Evolutionary conservation across 2,329 filamentous ascomycete species (phyloP), one percentile per base, ranked within the genome.

Genomic region (Hirsutella rhossiliensis): DNA sequence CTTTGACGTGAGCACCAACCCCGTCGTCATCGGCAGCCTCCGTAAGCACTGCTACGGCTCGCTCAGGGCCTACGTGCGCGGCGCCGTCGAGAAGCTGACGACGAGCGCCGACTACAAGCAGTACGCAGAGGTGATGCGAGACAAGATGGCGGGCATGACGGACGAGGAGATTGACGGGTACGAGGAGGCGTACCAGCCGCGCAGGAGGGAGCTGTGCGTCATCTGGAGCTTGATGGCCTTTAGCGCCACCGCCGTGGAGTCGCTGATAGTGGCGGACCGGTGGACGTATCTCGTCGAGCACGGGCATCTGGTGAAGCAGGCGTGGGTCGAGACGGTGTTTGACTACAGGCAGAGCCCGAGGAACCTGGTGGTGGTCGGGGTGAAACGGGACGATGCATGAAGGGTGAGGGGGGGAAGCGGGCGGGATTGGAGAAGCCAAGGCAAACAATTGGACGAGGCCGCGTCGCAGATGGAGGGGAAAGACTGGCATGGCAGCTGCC

Each of bases 171-270:
- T 97, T 40, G 68, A 73, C 11, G 62, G 54, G 13, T 98, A 97
- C 59, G 82, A 85, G 55, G 56, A 59, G 11, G 59, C 64, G 37
- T 96, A 83, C 62, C 60, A 61, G 28, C 70, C 72, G 34, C 72
- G 82, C 44, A 87, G 84, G 66, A 84, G 87, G 54, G 84, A 96
- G 57, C 66, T 98, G 34, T 87, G 84, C 56, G 75, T 94, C 8
- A 78, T 94, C 47, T 98, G 92, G 92, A 87, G 79, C 52, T 62
- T 98, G 55, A 98, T 98, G 90, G 89, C 92, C 1, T 96, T 95
- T 56, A 94, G 87, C 60, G 89, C 90, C 3, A 79, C 79, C 18
- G 83, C 95, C 4, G 81, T 94, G 3, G 92, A 98, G 68, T 87
- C 87, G 29, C 69, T 94, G 47, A 90, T 98, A 54, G 87, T 94